Evolutionary conservation across 352 stramenopile genomes (phyloP), one percentile per base, ranked within the genome.

Genomic region (Proteromonas lacertae): DNA sequence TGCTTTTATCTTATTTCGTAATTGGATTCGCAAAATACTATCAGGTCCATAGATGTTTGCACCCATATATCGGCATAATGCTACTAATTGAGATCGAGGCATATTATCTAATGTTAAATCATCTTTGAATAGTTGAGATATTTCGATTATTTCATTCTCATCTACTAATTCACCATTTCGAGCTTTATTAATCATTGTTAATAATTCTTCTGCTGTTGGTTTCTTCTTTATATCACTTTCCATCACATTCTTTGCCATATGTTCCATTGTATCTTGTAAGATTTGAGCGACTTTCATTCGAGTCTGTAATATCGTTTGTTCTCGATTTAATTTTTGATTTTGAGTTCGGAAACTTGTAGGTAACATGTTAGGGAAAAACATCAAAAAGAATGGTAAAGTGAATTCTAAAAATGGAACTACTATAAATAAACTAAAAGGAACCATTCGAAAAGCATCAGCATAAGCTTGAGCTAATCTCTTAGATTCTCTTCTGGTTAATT

Each of bases 361-460:
- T 16, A 97, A 56, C 80, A 97, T 93, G 60, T 93, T 93, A 1
- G 84, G 84, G 61, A 95, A 97, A 24, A 95, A 50, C 47, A 87
- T 88, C 17, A 97, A 60, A 14, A 78, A 80, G 50, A 97, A 72
- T 0, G 82, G 84, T 21, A 97, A 54, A 31, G 90, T 54, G 47
- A 95, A 62, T 53, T 97, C 84, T 74, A 93, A 92, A 51, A 94
- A 93, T 12, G 84, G 84, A 29, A 97, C 78, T 25, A 93, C 57
- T 36, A 93, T 56, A 48, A 93, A 93, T 55, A 97, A 86, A 19
- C 63, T 62, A 40, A 97, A 90, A 20, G 84, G 84, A 42, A 95
- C 76, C 6, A 96, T 55, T 37, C 84, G 78, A 46, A 94, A 74
- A 23, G 95, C 44, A 59, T 96, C 84, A 0, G 69, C 71, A 4